phyloP scores from a whole-genome alignment of 169 alveolate genomes.

The Babesia gibsoni region DNA sequence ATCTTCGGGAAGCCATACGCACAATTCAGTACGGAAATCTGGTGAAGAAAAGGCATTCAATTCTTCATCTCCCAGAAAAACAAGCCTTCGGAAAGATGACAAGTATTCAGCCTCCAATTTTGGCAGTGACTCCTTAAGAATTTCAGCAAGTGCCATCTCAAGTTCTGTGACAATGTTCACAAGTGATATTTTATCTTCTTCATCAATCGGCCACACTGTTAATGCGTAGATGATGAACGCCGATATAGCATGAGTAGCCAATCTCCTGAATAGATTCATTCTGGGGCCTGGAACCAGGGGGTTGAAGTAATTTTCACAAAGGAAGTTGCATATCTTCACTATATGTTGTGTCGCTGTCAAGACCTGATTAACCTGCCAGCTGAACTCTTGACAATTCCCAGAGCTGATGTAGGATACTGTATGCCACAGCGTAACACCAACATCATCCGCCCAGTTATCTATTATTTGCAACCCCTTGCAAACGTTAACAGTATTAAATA shows the following conservation, averaged over 20 bases:
- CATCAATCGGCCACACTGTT: conserved; percentile 61
- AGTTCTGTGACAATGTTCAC: conserved; percentile 46
- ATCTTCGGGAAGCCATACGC: conserved; percentile 34
- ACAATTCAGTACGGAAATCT: conserved; percentile 4
- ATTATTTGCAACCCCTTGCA: conserved; percentile 17
- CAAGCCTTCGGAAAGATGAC: conserved; percentile 32
- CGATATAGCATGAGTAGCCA: conserved; percentile 34
- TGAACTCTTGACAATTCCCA: conserved; percentile 40
- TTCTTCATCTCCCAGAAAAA: conserved; percentile 43
- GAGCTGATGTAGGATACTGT: conserved; percentile 52
- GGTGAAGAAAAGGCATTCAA: conserved; percentile 2
- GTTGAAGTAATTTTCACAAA: conserved; percentile 50
- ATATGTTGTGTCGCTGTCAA: conserved; percentile 39
- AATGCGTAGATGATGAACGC: conserved; percentile 44
- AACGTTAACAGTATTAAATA: conserved; percentile 8
- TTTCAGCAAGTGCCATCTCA: conserved; percentile 60
- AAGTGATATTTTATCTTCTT: conserved; percentile 47
- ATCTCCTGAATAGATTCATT: not conserved
- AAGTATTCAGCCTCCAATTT: conserved; percentile 42
- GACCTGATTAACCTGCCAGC: conserved; percentile 52
- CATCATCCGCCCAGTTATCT: conserved; percentile 54
- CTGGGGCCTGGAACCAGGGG: conserved; percentile 23
- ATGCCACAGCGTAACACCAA: conserved; percentile 54
- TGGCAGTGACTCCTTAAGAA: conserved; percentile 36
- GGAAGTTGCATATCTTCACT: conserved; percentile 50